phyloP scores from a whole-genome alignment of 495 filamentous ascomycete genomes.

The Penicillium dipodomyicola region DNA sequence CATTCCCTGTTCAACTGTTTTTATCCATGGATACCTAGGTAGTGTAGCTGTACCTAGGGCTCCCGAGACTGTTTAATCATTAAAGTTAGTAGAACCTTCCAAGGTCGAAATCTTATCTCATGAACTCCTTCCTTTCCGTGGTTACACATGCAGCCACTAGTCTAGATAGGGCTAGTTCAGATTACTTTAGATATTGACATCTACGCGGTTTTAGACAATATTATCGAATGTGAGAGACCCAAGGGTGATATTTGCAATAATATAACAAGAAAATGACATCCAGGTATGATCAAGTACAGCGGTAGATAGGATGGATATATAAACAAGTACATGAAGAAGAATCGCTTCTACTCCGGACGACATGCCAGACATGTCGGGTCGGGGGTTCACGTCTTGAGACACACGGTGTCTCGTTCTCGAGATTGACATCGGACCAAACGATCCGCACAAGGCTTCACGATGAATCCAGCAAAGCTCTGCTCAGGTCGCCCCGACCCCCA shows the following conservation, averaged over 20 bases:
- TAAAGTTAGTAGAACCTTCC: not conserved
- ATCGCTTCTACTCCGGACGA: conserved; percentile 12
- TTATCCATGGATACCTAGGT: too few relatives aligned
- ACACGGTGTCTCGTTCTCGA: not conserved
- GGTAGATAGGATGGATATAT: conserved; percentile 8
- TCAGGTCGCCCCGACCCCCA: not conserved
- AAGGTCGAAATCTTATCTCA: not conserved
- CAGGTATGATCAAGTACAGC: conserved; percentile 1
- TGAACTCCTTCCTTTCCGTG: not conserved
- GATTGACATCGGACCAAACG: not conserved
- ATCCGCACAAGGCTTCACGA: not conserved
- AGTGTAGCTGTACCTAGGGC: too few relatives aligned
- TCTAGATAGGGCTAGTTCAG: not conserved
- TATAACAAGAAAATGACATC: conserved; percentile 1
- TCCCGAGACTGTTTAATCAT: too few relatives aligned
- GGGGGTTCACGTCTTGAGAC: not conserved
- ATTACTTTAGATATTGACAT: not conserved
- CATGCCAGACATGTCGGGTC: not conserved
- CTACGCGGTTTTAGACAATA: too few relatives aligned
- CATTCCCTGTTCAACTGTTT: too few relatives aligned
- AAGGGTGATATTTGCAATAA: not conserved
- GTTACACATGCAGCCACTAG: not conserved
- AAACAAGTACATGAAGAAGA: conserved; percentile 5
- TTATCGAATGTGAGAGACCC: not conserved
- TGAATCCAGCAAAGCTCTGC: not conserved